These are phyloP conservation scores for Isabelozyma gotoi DNA, from an alignment of 805 yeast genomes.

Conservation along the genomic window DNA sequence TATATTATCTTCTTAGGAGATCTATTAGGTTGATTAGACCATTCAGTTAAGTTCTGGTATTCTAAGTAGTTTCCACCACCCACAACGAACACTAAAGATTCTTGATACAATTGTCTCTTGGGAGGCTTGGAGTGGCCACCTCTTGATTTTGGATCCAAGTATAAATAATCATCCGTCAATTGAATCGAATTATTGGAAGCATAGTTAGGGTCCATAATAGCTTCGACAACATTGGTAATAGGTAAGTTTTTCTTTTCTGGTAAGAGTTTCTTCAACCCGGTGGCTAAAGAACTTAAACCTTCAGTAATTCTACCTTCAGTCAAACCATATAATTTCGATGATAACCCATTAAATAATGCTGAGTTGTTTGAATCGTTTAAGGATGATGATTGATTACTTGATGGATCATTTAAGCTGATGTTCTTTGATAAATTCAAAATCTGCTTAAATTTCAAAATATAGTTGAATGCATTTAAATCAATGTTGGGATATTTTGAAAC, in stretches of 20 bases:
- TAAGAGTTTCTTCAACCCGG: conserved; percentile 81
- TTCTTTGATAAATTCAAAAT: conserved; percentile 20
- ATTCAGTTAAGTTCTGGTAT: conserved; percentile 90
- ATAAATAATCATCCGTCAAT: conserved; percentile 85
- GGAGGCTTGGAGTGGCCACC: conserved; percentile 92
- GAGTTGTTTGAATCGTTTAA: conserved; percentile 39
- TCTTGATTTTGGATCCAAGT: conserved; percentile 86
- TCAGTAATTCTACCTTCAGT: conserved; percentile 82
- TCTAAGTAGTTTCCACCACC: conserved; percentile 97
- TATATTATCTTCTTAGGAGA: conserved; percentile 62
- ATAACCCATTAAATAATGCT: conserved; percentile 69
- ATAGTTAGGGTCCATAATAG: conserved; percentile 79
- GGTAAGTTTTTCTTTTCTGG: conserved; percentile 90
- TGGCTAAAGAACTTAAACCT: conserved; percentile 85
- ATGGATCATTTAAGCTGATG: conserved; percentile 13
- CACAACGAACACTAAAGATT: conserved; percentile 84
- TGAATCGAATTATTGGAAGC: conserved; percentile 63
- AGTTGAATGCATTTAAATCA: conserved; percentile 64
- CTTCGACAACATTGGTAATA: conserved; percentile 85
- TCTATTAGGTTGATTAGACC: conserved; percentile 51
- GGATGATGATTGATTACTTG: conserved; percentile 24
- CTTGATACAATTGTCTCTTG: conserved; percentile 74
- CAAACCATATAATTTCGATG: conserved; percentile 75
- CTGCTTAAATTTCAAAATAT: conserved; percentile 81
- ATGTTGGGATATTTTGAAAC: conserved; percentile 46